Evolutionary conservation across 1,139 yeast genomes (phyloP).

Genomic region (Debaryomyces sp.): DNA sequence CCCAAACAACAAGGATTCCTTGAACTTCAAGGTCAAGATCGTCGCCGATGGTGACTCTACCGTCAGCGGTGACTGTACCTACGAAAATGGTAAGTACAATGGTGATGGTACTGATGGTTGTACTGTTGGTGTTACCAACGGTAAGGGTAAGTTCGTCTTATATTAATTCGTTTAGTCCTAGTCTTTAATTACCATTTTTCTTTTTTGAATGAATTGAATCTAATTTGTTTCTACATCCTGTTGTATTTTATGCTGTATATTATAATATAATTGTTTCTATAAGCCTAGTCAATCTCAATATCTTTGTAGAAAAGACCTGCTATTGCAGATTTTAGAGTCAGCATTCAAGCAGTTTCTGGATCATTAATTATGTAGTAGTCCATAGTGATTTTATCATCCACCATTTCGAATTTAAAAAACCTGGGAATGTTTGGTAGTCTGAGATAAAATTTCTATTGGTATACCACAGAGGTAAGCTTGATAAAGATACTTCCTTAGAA

Average conservation of each 20-base stretch:
- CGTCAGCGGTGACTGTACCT: conserved; percentile 63
- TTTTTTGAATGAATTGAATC: not conserved
- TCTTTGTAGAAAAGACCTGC: conserved; percentile 4
- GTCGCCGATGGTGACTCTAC: conserved; percentile 56
- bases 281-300: too few species aligned
- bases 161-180: conserved; percentile 26
- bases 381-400: conserved; percentile 1
- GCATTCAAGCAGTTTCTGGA: conserved; percentile 18
- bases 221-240: not conserved
- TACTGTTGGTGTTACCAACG: conserved; percentile 70
- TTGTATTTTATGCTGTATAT: not conserved
- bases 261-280: not conserved
- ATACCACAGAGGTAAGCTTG: conserved; percentile 7
- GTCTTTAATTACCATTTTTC: not conserved
- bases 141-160: conserved; percentile 67
- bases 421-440: conserved; percentile 3
- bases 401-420: not conserved
- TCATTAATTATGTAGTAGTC: conserved; percentile 10
- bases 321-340: conserved; percentile 5
- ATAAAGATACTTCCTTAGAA: conserved; percentile 8
- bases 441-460: conserved; percentile 1
- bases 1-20: conserved; percentile 67
- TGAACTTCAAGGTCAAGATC: conserved; percentile 71
- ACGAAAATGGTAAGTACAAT: conserved; percentile 63
- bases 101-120: conserved; percentile 75